Percentiles rank a stretch among this genome's conserved stretches.
Evolutionary conservation across 371 early-diverging fungal genomes (phyloP).

Genomic region (Chytridium lagenaria): DNA sequence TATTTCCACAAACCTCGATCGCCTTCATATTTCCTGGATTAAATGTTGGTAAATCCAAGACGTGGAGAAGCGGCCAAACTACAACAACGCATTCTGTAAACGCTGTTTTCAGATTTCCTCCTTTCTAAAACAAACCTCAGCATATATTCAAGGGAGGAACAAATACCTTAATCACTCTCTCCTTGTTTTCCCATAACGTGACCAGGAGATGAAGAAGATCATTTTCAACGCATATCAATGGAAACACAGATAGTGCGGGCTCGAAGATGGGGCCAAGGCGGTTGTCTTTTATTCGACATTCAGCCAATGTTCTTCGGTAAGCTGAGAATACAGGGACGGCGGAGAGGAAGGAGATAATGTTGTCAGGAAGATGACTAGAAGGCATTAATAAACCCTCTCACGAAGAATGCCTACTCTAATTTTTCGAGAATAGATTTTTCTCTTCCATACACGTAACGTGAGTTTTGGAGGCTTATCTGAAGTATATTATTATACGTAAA

Average conservation of each 20-base stretch:
- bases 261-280: conserved; percentile 32
- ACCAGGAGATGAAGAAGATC: conserved; percentile 49
- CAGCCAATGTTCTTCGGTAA: conserved; percentile 47
- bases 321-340: conserved; percentile 44
- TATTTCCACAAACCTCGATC: background rate
- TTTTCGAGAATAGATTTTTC: conserved; percentile 38
- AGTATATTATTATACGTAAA: conserved; percentile 2
- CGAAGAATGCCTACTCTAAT: conserved; percentile 41
- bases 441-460: conserved; percentile 51
- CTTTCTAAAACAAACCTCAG: background rate
- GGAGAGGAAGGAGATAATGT: conserved; percentile 42
- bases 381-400: background rate
- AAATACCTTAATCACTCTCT: background rate
- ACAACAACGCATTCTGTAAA: conserved; percentile 34
- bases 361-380: conserved; percentile 48
- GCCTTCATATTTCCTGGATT: background rate
- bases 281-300: conserved; percentile 34
- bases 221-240: conserved; percentile 38
- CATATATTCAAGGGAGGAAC: background rate
- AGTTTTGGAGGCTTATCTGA: conserved; percentile 41
- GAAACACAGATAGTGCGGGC: conserved; percentile 48
- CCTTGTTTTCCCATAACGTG: conserved; percentile 46
- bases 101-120: conserved; percentile 16
- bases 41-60: conserved; percentile 34
- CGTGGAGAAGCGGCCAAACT: conserved; percentile 31